These are phyloP conservation scores for Microsporum canis DNA, from an alignment of 2,329 filamentous ascomycete species.

Conservation along the genomic window DNA sequence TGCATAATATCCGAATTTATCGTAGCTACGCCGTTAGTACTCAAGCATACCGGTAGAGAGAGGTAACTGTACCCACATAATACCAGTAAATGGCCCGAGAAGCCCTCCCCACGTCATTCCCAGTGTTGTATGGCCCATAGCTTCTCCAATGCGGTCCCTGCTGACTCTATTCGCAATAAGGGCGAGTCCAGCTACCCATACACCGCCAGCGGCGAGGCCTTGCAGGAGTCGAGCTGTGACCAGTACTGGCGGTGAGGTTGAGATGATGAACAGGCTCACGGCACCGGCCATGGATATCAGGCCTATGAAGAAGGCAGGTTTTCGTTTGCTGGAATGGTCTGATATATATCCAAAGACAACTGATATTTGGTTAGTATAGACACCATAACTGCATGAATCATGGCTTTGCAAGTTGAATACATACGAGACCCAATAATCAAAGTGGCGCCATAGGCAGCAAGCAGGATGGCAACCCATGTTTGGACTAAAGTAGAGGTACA, in stretches of 20 bases:
- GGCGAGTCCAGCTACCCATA: constrained; percentile 51
- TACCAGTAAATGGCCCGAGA: constrained; percentile 45
- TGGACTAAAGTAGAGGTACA: constrained; percentile 4
- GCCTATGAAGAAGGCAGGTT: constrained; percentile 47
- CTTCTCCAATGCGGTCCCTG: constrained; percentile 46
- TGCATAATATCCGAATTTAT: constrained; percentile 21
- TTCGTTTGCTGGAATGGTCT: constrained; percentile 42
- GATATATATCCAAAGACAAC: constrained; percentile 34
- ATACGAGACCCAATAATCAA: constrained; percentile 11
- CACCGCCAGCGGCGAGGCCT: constrained; percentile 46
- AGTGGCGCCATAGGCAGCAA: constrained; percentile 9
- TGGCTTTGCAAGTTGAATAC: not conserved
- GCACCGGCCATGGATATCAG: constrained; percentile 42
- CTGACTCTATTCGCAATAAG: constrained; percentile 50
- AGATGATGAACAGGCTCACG: constrained; percentile 45
- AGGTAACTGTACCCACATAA: constrained; percentile 40
- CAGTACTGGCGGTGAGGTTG: constrained; percentile 37
- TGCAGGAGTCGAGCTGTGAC: constrained; percentile 45
- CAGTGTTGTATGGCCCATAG: constrained; percentile 42
- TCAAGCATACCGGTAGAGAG: not conserved
- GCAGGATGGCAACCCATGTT: constrained; percentile 11
- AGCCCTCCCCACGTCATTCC: constrained; percentile 49
- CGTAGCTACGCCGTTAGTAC: constrained; percentile 13
- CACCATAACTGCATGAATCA: not conserved
- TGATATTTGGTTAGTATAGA: constrained; percentile 7